Conservation (phyloP, 2,329 filamentous ascomycete genomes). For the Hypocreales sp. region DNA sequence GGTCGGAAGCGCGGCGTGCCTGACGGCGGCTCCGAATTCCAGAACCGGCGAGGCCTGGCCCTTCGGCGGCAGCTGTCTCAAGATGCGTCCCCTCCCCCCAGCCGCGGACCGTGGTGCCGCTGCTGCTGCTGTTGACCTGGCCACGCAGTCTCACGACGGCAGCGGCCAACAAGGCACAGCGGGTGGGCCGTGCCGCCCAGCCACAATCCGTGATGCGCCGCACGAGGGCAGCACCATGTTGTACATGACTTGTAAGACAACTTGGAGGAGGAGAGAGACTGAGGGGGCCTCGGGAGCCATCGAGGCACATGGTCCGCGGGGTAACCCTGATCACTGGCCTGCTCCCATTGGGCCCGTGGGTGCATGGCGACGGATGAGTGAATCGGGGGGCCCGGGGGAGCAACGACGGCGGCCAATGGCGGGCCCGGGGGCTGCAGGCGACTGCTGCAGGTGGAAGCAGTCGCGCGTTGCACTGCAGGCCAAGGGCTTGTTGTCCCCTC, state of each 20-base stretch:
- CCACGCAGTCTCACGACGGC: too few species aligned
- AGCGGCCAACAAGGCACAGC: too few species aligned
- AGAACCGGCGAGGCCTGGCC: too few species aligned
- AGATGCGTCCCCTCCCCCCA: too few species aligned
- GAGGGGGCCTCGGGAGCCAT: not conserved
- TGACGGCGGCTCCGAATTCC: too few species aligned
- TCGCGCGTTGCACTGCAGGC: not conserved
- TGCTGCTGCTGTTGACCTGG: too few species aligned
- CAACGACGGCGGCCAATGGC: not conserved
- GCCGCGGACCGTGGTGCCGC: too few species aligned
- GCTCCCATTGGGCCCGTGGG: not conserved
- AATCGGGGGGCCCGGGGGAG: conserved; percentile 1
- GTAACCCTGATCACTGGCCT: not conserved
- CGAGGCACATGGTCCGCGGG: not conserved
- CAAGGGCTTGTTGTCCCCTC: conserved; percentile 1
- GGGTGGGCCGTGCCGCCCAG: too few species aligned
- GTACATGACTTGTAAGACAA: not conserved
- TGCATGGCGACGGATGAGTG: not conserved
- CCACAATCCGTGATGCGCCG: too few species aligned
- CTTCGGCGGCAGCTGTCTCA: too few species aligned
- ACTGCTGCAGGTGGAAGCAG: conserved; percentile 1
- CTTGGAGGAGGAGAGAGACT: not conserved
- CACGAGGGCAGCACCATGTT: too few species aligned
- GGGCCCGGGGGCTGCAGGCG: not conserved
- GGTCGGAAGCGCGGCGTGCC: not conserved